Evolutionary conservation across 768 basidiomycete species (phyloP).

Genomic region (Austroboletus eburneus): DNA sequence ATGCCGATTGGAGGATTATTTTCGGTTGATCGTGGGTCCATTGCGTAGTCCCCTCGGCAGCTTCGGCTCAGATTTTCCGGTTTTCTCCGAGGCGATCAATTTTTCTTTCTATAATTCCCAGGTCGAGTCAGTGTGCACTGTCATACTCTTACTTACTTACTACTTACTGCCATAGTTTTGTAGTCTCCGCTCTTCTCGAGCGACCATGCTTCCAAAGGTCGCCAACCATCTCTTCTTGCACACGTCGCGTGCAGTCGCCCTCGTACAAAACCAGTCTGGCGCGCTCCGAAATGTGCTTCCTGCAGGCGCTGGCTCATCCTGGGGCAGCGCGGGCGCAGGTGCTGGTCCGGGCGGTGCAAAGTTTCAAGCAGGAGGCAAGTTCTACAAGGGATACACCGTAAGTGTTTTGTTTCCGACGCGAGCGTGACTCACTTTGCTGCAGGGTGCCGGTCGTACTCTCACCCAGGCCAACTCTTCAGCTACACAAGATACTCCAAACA

Average conservation of each 20-base stretch:
- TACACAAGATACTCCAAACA: conserved; percentile 45
- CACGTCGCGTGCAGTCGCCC: conserved; percentile 70
- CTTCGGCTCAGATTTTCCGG: conserved; percentile 22
- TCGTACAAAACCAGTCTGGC: conserved; percentile 66
- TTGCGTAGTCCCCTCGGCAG: conserved; percentile 13
- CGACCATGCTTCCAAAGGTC: conserved; percentile 75
- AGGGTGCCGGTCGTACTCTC: conserved; percentile 69
- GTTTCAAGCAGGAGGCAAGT: conserved; percentile 66
- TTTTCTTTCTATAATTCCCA: conserved; percentile 17
- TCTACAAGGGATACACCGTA: conserved; percentile 66
- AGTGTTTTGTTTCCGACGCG: conserved; percentile 20
- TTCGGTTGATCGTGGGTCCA: neutral
- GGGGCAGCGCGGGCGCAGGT: conserved; percentile 45
- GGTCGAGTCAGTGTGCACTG: no score
- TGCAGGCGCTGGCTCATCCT: conserved; percentile 45
- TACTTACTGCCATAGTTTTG: no score
- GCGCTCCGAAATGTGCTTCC: conserved; percentile 73
- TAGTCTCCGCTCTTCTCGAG: no score
- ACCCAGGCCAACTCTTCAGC: conserved; percentile 67
- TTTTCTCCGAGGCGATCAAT: conserved; percentile 15
- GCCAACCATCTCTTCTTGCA: conserved; percentile 74
- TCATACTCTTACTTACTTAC: no score
- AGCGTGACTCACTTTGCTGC: conserved; percentile 6
- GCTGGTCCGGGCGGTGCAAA: conserved; percentile 71
- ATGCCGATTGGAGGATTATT: conserved; percentile 29